Base-by-base conservation (phyloP, 805 yeast species). In the Yarrowia hollandica region DNA sequence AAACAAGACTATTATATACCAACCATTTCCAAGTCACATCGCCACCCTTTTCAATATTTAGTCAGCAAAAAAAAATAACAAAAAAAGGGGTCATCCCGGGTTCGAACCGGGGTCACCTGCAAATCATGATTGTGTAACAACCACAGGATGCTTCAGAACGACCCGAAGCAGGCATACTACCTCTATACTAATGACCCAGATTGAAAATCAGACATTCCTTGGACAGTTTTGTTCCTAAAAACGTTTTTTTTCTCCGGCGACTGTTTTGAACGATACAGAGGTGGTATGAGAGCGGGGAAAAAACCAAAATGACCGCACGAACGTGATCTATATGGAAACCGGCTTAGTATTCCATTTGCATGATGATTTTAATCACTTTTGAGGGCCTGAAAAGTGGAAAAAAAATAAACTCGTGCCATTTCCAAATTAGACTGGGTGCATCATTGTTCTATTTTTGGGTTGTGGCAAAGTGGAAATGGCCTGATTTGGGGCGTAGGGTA, bases 81-180 rank as follows among this genome's bases (percentile, higher is more conserved):
- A 41, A 41, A 68, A 59, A 19, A 33, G 71, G 71, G 71, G 71
- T 68, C 70, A 68, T 68, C 71, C 71, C 71, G 71, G 71, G 69
- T 66, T 68, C 71, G 71, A 68, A 66, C 71, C 71, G 71, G 71
- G 71, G 71, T 68, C 71, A 64, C 71, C 71, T 68, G 71, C 71
- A 68, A 65, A 62, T 64, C 31, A 34, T 34, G 42, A 35, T 34
- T 50, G 31, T 39, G 16, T 23, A 23, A 14, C 42, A 50, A 50
- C 33, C 57, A 50, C 42, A 50, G 57, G 42, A 44, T 44, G 57
- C 57, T 50, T 50, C 57, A 50, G 42, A 23, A 42, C 39, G 33
- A 34, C 57, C 57, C 57, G 57, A 50, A 50, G 57, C 57, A 50
- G 57, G 57, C 57, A 50, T 50, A 50, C 57, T 50, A 50, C 57